phyloP scores from a whole-genome alignment of 176 grass and related monocot genomes.

The Musa schizocarpa region DNA sequence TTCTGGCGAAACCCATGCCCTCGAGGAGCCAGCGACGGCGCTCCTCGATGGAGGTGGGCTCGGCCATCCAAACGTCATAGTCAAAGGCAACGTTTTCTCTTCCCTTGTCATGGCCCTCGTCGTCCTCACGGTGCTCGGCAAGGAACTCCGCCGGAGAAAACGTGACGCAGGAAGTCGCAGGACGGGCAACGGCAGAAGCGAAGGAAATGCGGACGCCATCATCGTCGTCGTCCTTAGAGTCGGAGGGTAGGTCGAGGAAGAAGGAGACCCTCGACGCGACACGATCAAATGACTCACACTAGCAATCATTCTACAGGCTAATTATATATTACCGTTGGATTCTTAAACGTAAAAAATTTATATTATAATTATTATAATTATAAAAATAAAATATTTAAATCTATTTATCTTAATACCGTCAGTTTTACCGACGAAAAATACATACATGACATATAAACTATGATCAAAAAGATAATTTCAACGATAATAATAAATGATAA shows the following conservation, averaged over 20 bases:
- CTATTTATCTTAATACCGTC: too few relatives aligned
- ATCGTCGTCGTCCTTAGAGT: constrained; percentile 31
- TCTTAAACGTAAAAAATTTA: too few relatives aligned
- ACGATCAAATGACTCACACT: constrained; percentile 74
- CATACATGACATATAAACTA: too few relatives aligned
- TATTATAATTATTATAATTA: too few relatives aligned
- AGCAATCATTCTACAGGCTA: constrained; percentile 18
- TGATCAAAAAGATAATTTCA: too few relatives aligned
- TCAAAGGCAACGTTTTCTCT: constrained; percentile 1
- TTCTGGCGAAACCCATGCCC: constrained; percentile 64
- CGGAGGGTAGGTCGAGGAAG: constrained; percentile 49
- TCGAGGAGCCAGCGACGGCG: constrained; percentile 64
- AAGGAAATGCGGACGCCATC: constrained; percentile 40
- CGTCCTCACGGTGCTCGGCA: constrained; percentile 3
- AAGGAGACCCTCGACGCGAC: constrained; percentile 68
- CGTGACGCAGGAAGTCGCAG: constrained; percentile 34
- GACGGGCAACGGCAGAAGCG: constrained; percentile 30
- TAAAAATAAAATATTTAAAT: too few relatives aligned
- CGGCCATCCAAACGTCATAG: constrained; percentile 76
- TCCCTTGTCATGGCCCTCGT: neutral
- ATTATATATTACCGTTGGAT: too few relatives aligned
- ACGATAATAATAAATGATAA: too few relatives aligned
- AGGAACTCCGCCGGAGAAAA: constrained; percentile 22
- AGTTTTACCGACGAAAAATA: too few relatives aligned
- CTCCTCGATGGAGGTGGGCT: constrained; percentile 68